Conservation (phyloP, 176 grass and related monocot genomes). For the Saccharum officinarum region DNA sequence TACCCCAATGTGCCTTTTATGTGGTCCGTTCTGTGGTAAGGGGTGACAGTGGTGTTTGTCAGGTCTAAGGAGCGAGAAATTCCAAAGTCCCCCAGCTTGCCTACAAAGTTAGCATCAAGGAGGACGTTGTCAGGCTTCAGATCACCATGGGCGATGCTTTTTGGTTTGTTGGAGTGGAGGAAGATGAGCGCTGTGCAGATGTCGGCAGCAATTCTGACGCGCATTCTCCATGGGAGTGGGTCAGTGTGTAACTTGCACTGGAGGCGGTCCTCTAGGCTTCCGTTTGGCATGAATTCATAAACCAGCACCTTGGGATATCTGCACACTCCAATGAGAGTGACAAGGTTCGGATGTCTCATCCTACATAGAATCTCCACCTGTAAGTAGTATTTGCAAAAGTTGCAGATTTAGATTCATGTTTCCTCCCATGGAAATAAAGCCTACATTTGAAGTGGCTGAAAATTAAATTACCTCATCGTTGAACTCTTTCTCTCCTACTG, state of each 20-base stretch:
- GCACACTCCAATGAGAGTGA: constrained; percentile 68
- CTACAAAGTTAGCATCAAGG: constrained; percentile 42
- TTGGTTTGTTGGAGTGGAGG: constrained; percentile 59
- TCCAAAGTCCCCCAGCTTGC: constrained; percentile 74
- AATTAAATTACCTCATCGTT: constrained; percentile 69
- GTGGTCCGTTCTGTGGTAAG: constrained; percentile 60
- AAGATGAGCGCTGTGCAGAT: constrained; percentile 75
- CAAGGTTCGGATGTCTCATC: constrained; percentile 77
- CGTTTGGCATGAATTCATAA: constrained; percentile 62
- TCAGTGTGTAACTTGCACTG: constrained; percentile 16
- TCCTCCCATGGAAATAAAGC: background rate
- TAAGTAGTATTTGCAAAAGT: constrained; percentile 25
- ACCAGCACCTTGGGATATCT: constrained; percentile 55
- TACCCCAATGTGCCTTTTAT: constrained; percentile 70
- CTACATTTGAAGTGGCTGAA: constrained; percentile 5
- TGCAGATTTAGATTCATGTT: background rate
- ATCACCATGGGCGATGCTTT: constrained; percentile 66
- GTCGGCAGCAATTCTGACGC: constrained; percentile 53
- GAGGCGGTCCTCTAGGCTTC: constrained; percentile 68
- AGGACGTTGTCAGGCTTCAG: constrained; percentile 78
- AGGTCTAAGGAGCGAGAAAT: constrained; percentile 64
- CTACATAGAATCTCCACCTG: constrained; percentile 62
- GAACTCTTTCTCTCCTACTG: constrained; percentile 61
- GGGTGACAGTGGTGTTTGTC: constrained; percentile 54
- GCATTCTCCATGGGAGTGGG: constrained; percentile 60